A percentile compares a stretch with the other conserved stretches of the same genome.
phyloP scores from a whole-genome alignment of 306 rosid genomes.

The Styphnolobium japonicum region DNA sequence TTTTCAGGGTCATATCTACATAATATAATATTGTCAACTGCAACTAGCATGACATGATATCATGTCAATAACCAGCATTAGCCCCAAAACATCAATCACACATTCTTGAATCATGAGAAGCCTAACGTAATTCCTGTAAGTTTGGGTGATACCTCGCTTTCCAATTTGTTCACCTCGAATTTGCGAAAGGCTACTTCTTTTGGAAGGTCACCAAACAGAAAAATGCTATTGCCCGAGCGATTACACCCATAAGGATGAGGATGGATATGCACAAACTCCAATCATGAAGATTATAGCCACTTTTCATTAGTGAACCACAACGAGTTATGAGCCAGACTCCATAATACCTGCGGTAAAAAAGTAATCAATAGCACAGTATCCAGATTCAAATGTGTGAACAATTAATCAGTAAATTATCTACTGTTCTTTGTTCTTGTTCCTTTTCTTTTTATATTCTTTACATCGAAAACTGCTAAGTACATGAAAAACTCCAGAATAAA shows the following conservation, averaged over 20 bases:
- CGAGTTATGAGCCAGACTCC: slow-evolving; percentile 87
- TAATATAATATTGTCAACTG: neutral
- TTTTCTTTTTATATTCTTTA: neutral
- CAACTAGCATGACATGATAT: neutral
- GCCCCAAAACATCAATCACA: neutral
- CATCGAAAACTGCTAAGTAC: neutral
- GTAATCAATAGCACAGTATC: neutral
- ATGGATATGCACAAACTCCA: slow-evolving; percentile 60
- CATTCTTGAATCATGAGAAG: neutral
- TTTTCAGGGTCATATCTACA: neutral
- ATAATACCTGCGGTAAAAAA: slow-evolving; percentile 42
- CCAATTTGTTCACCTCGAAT: slow-evolving; percentile 13
- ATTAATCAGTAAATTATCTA: neutral
- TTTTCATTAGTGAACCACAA: slow-evolving; percentile 47
- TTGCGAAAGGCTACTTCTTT: slow-evolving; percentile 40
- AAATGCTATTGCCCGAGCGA: slow-evolving; percentile 53
- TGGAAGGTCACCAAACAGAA: slow-evolving; percentile 48
- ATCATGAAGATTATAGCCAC: slow-evolving; percentile 58
- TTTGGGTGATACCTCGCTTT: neutral
- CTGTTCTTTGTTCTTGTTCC: neutral
- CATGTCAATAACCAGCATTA: neutral
- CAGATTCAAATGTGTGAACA: neutral
- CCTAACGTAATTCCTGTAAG: neutral
- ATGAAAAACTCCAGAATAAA: neutral
- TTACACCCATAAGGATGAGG: slow-evolving; percentile 47